Conservation (phyloP, 768 basidiomycete species). For the Pluteus cervinus region DNA sequence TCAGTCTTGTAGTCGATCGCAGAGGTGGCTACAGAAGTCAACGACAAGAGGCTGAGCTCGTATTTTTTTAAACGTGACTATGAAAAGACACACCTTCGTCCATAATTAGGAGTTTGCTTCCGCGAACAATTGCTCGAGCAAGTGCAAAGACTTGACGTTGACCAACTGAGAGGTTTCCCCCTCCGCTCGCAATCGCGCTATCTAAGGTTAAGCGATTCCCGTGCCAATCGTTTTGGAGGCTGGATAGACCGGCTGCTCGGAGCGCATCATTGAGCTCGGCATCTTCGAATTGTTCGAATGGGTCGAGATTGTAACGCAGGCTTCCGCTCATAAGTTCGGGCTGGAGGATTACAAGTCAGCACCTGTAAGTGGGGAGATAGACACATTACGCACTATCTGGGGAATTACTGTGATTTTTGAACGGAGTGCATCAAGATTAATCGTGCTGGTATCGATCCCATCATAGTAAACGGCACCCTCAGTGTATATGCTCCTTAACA, state of each 20-base stretch:
- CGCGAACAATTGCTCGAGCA: slow-evolving; percentile 60
- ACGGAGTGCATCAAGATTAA: slow-evolving; percentile 53
- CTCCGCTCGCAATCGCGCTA: slow-evolving; percentile 47
- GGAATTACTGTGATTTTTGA: slow-evolving; percentile 57
- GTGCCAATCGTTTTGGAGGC: slow-evolving; percentile 30
- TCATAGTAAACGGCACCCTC: slow-evolving; percentile 54
- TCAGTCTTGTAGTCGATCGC: slow-evolving; percentile 59
- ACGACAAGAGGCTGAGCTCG: neutral
- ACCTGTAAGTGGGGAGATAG: neutral
- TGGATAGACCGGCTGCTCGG: slow-evolving; percentile 52
- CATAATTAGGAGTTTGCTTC: slow-evolving; percentile 64
- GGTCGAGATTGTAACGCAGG: slow-evolving; percentile 68
- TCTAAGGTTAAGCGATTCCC: slow-evolving; percentile 39
- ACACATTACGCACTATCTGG: slow-evolving; percentile 28
- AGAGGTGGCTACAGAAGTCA: slow-evolving; percentile 32
- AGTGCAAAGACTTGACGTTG: slow-evolving; percentile 72
- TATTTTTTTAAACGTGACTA: slow-evolving; percentile 24
- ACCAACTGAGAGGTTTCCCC: slow-evolving; percentile 64
- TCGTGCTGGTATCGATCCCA: slow-evolving; percentile 35
- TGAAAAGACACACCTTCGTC: slow-evolving; percentile 80
- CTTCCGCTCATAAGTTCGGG: slow-evolving; percentile 58
- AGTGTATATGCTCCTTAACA: slow-evolving; percentile 56
- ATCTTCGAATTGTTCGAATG: slow-evolving; percentile 50
- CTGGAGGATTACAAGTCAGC: slow-evolving; percentile 13
- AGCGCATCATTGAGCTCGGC: slow-evolving; percentile 63